Conservation (phyloP, 768 basidiomycete genomes). For the Clathrus columnatus region DNA sequence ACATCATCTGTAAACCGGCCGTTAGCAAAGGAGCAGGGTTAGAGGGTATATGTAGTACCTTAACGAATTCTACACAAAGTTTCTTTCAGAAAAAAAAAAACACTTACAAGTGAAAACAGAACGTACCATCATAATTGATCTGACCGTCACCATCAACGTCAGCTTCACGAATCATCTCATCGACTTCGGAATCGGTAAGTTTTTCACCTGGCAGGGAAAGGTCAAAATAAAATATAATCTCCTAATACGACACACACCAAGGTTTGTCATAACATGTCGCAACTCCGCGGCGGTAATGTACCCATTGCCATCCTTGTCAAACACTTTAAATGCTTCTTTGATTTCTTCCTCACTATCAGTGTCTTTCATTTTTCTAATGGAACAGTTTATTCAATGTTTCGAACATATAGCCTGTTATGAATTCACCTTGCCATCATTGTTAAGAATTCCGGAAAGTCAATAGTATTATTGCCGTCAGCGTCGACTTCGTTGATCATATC, state of each 20-base stretch:
- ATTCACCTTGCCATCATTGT: constrained; percentile 58
- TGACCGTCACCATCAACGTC: constrained; percentile 93
- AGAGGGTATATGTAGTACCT: constrained; percentile 31
- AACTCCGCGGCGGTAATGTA: constrained; percentile 82
- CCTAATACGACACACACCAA: constrained; percentile 44
- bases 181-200: constrained; percentile 76
- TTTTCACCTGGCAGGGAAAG: constrained; percentile 57
- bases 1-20: constrained; percentile 50
- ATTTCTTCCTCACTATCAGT: constrained; percentile 93
- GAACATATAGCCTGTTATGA: neutral
- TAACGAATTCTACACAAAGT: constrained; percentile 57
- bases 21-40: constrained; percentile 10
- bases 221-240: neutral
- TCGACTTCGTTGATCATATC: constrained; percentile 97
- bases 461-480: constrained; percentile 80
- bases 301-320: constrained; percentile 94
- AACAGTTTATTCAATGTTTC: neutral
- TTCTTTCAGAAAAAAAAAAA: constrained; percentile 1
- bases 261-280: constrained; percentile 84
- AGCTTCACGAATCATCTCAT: constrained; percentile 96
- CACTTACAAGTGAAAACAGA: neutral
- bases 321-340: constrained; percentile 93
- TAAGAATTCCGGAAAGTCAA: constrained; percentile 79
- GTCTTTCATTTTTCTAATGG: constrained; percentile 69
- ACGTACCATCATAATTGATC: constrained; percentile 75